These are phyloP conservation scores for Dactylellina sp. DNA, from an alignment of 2,329 filamentous ascomycete genomes.

Conservation along the genomic window DNA sequence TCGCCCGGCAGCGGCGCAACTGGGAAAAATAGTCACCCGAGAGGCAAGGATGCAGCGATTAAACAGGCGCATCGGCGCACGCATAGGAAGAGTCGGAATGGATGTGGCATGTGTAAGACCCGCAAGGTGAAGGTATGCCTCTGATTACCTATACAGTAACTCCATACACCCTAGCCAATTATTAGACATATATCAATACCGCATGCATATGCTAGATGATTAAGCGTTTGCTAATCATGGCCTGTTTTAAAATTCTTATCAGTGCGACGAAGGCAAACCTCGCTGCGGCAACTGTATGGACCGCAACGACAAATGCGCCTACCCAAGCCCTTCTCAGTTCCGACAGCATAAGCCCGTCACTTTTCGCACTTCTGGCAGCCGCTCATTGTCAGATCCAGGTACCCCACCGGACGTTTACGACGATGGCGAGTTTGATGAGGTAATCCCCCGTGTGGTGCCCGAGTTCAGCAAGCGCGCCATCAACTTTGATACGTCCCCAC, in stretches of 20 bases:
- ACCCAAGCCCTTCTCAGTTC: slow-evolving; percentile 22
- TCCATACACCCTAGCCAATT: not conserved
- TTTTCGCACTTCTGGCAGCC: slow-evolving; percentile 3
- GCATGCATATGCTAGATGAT: not conserved
- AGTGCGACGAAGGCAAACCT: slow-evolving; percentile 55
- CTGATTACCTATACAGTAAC: not conserved
- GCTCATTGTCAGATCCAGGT: not conserved
- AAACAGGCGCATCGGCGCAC: slow-evolving; percentile 52
- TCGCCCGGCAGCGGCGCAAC: not conserved
- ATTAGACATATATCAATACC: not conserved
- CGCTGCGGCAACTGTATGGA: slow-evolving; percentile 54
- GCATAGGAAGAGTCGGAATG: slow-evolving; percentile 53
- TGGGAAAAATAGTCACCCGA: slow-evolving; percentile 7
- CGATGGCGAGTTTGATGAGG: slow-evolving; percentile 50
- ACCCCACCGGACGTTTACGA: slow-evolving; percentile 53
- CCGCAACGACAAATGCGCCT: slow-evolving; percentile 50
- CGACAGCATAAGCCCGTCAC: slow-evolving; percentile 38
- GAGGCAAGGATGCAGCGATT: slow-evolving; percentile 34
- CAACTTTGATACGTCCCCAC: slow-evolving; percentile 29
- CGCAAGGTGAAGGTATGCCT: slow-evolving; percentile 55
- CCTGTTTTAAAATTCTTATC: not conserved
- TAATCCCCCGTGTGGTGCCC: slow-evolving; percentile 29
- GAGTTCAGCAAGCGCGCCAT: slow-evolving; percentile 35
- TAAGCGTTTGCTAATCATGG: not conserved
- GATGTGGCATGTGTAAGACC: slow-evolving; percentile 53